phyloP scores from a whole-genome alignment of 805 yeast species.

The Cyberlindnera amylophila region DNA sequence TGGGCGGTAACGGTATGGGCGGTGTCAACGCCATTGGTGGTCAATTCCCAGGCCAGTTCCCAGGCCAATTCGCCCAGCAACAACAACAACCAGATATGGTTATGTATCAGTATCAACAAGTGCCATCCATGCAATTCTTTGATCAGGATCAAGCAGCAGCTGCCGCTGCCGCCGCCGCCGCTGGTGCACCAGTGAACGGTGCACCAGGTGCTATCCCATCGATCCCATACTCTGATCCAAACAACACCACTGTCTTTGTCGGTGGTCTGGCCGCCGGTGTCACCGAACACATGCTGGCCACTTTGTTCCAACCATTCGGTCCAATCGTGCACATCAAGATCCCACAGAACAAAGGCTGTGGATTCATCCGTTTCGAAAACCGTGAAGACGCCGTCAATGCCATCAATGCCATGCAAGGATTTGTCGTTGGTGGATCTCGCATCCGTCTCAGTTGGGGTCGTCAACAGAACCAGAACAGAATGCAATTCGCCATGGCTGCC shows the following conservation, averaged over 20 bases:
- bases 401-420: slow-evolving; percentile 76
- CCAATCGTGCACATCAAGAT: slow-evolving; percentile 62
- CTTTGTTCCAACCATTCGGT: slow-evolving; percentile 74
- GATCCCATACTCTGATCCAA: slow-evolving; percentile 45
- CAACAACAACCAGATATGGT: slow-evolving; percentile 23
- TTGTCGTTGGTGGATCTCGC: slow-evolving; percentile 67
- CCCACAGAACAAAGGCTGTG: slow-evolving; percentile 79
- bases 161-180: slow-evolving; percentile 10
- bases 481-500: slow-evolving; percentile 20
- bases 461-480: slow-evolving; percentile 27
- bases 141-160: slow-evolving; percentile 11
- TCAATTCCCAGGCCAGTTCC: slow-evolving; percentile 12
- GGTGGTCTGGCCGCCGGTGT: slow-evolving; percentile 71
- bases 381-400: slow-evolving; percentile 77
- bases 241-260: slow-evolving; percentile 72
- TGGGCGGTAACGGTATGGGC: neutral
- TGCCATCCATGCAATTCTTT: slow-evolving; percentile 19
- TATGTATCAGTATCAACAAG: slow-evolving; percentile 24
- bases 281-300: slow-evolving; percentile 54
- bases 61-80: slow-evolving; percentile 19
- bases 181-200: slow-evolving; percentile 8
- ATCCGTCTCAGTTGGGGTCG: slow-evolving; percentile 78
- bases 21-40: neutral
- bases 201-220: slow-evolving; percentile 10
- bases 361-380: slow-evolving; percentile 64